Percentiles rank a stretch among this genome's conserved stretches.
Conservation (phyloP, 352 stramenopile genomes). For the Globisporangium perplexum region DNA sequence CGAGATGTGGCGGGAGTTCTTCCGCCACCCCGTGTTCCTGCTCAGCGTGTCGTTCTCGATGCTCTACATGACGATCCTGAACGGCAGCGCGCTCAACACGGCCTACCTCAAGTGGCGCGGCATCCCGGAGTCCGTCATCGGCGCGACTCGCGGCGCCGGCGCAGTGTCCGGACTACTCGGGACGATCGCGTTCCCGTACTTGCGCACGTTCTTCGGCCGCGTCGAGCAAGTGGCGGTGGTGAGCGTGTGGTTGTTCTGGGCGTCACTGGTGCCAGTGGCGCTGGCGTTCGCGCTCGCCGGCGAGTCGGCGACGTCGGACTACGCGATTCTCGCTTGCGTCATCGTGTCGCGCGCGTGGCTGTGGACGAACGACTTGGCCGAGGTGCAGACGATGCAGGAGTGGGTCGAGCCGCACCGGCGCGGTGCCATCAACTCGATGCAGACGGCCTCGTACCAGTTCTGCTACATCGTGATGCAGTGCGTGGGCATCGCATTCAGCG, state of each 20-base stretch:
- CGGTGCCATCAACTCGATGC: constrained; percentile 59
- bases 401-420: constrained; percentile 40
- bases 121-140: constrained; percentile 41
- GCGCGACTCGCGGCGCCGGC: constrained; percentile 33
- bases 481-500: constrained; percentile 40
- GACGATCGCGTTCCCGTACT: constrained; percentile 37
- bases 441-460: constrained; percentile 55
- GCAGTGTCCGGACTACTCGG: constrained; percentile 42
- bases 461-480: constrained; percentile 56
- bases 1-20: constrained; percentile 37
- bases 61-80: constrained; percentile 60
- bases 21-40: constrained; percentile 47
- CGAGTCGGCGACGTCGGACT: constrained; percentile 43
- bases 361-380: constrained; percentile 48
- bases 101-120: constrained; percentile 63
- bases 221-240: constrained; percentile 43
- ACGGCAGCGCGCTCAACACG: constrained; percentile 38
- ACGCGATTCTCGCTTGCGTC: constrained; percentile 45
- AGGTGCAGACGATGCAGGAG: constrained; percentile 73
- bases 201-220: constrained; percentile 21
- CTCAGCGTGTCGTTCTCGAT: constrained; percentile 45
- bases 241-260: constrained; percentile 61
- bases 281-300: constrained; percentile 32
- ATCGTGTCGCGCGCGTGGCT: constrained; percentile 49
- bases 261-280: constrained; percentile 35